Evolutionary conservation across 208 protist species (phyloP), one percentile per base, ranked within the genome.

Genomic region (Wallacemonas sp.): DNA sequence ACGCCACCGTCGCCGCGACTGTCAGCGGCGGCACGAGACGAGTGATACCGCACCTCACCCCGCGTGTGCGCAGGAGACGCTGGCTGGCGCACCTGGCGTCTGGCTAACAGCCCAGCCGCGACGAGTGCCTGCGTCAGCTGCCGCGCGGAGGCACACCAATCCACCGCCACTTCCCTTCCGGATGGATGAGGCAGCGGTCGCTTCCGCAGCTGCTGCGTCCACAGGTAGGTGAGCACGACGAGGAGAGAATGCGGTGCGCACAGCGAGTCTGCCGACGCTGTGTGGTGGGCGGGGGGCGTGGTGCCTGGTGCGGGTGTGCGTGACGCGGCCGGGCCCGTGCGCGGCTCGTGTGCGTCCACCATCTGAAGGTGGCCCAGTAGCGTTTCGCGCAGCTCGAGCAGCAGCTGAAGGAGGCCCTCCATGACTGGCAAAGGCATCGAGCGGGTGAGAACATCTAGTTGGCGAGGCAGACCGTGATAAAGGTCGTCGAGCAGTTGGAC

Each of bases 201-300:
- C 8, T 30, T 38, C 9, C 38, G 60, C 26, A 87, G 36, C 19
- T 88, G 76, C 34, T 62, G 58, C 36, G 71, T 84, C 71, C 78
- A 92, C n/a, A 48, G 71, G 53, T 81, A 92, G 17, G 79, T 58
- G 24, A 92, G 48, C 59, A 86, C 76, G 22, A 87, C 68, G 30
- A 92, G 13, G 44, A 92, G 54, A 9, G 78, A 65, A 54, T 83
- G 79, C 50, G 1, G 50, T 37, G 29, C n/a, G 22, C 59, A 32
- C 2, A 66, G 46, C 1, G 5, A 13, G 0, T n/a, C n/a, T n/a
- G n/a, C n/a, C n/a, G n/a, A n/a, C n/a, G n/a, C n/a, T n/a, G n/a
- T n/a, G n/a, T n/a, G n/a, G n/a, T n/a, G n/a, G n/a, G n/a, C n/a
- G n/a, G n/a, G n/a, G n/a, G n/a, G n/a, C n/a, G n/a, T n/a, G n/a